Evolutionary conservation across 176 grass and related monocot genomes (phyloP).

Genomic region (Eleusine coracana): DNA sequence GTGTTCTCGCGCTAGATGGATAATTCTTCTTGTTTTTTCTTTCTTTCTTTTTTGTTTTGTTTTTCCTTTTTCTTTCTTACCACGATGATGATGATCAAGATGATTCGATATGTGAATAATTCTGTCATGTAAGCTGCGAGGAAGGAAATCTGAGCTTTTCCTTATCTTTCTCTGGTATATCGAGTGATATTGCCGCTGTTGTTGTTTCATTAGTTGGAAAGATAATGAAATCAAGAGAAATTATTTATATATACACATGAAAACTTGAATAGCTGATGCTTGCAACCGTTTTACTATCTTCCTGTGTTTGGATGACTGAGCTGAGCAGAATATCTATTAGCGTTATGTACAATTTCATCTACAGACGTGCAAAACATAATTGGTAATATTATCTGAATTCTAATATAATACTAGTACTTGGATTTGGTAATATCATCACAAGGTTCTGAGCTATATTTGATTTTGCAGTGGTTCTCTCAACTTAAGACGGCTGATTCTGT

Average conservation of each 20-base stretch:
- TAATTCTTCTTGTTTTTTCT: slow-evolving; percentile 41
- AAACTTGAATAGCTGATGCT: background rate
- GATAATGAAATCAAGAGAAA: slow-evolving; percentile 43
- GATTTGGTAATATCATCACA: background rate
- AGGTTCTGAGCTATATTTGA: slow-evolving; percentile 12
- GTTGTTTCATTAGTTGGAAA: slow-evolving; percentile 55
- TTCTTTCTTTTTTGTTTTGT: background rate
- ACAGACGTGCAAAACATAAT: background rate
- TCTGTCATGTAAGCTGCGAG: slow-evolving; percentile 56
- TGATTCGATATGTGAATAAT: slow-evolving; percentile 78
- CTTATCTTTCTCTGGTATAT: slow-evolving; percentile 45
- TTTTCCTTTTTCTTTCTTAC: slow-evolving; percentile 33
- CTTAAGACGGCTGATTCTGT: background rate
- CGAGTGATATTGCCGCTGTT: slow-evolving; percentile 16
- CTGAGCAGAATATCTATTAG: background rate
- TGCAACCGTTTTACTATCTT: background rate
- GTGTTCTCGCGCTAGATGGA: slow-evolving; percentile 57
- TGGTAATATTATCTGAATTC: slow-evolving; percentile 1
- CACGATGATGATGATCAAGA: slow-evolving; percentile 38
- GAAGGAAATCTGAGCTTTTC: slow-evolving; percentile 73
- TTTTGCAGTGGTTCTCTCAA: slow-evolving; percentile 34
- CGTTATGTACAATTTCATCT: background rate
- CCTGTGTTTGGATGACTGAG: background rate
- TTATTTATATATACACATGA: slow-evolving; percentile 43
- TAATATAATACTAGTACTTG: background rate